Evolutionary conservation across 2,329 filamentous ascomycete species (phyloP), one percentile per base, ranked within the genome.

Genomic region (Talaromyces sp.): DNA sequence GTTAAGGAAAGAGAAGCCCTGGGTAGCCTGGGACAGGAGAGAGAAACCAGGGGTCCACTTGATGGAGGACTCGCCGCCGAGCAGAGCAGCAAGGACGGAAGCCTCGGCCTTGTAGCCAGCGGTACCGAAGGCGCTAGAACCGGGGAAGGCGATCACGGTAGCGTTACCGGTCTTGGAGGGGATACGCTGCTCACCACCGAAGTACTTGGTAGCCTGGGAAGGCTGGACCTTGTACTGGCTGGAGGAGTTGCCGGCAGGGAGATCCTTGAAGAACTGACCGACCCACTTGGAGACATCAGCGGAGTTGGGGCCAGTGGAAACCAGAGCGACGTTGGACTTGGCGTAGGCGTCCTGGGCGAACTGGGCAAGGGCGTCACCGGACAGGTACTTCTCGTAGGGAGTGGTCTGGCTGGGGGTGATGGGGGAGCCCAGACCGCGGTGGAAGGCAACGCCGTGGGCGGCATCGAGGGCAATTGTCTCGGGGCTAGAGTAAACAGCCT

Each of bases 1-100:
- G 47, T 80, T 82, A 59, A 89, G 84, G 61, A 86, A 85, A 33
- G 86, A 81, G 67, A 85, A 80, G 41, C 82, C 81, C 57, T 86
- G 81, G 52, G 86, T 83, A 56, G 87, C 88, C 81, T 96, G 92
- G 70, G 89, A 83, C 55, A 99, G 85, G 57, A 97, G 82, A 54
- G 90, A 93, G 83, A 96, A 97, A 66, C 94, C 94, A 58, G 90
- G 79, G 47, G 90, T 87, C 93, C 93, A 99, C 82, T 97, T 99
- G 81, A 97, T 91, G 75, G 80, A 88, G 49, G 91, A 89, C 76
- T 95, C 80, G 57, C 93, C 94, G 70, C 94, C 94, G 47, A 99
- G 88, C 17, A 99, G 86, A 60, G 91, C 86, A 52, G 89, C 86
- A 51, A 99, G 86, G 58, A 99, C 91, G 58, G 88, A 84, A 60